Percentiles rank a stretch among this genome's conserved stretches.
phyloP scores from a whole-genome alignment of 192 early-diverging fungal species.

The Rhizoclosmatium globosum region DNA sequence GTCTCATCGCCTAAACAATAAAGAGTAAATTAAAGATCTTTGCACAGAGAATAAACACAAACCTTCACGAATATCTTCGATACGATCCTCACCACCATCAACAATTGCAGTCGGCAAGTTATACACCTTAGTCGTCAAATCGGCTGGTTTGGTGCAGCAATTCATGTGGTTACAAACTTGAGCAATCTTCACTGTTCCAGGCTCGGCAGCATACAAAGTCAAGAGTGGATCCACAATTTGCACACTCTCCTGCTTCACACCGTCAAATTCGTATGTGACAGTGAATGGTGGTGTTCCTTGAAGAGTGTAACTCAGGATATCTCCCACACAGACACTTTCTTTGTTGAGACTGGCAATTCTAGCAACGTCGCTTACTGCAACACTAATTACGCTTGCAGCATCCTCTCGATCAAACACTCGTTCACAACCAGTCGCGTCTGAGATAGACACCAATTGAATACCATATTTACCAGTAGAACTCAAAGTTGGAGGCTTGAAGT shows the following conservation, averaged over 20 bases:
- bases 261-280: slow-evolving; percentile 63
- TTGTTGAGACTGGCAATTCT: slow-evolving; percentile 46
- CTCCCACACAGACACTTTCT: slow-evolving; percentile 66
- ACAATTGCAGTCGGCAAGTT: slow-evolving; percentile 69
- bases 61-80: slow-evolving; percentile 74
- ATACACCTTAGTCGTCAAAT: slow-evolving; percentile 58
- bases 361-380: slow-evolving; percentile 59
- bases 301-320: slow-evolving; percentile 70
- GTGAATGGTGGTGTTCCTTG: slow-evolving; percentile 71
- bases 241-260: slow-evolving; percentile 36
- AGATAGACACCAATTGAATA: slow-evolving; percentile 45
- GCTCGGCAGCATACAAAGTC: slow-evolving; percentile 62
- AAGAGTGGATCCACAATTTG: slow-evolving; percentile 63
- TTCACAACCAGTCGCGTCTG: slow-evolving; percentile 53
- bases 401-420: slow-evolving; percentile 36
- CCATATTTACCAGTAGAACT: slow-evolving; percentile 49
- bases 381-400: slow-evolving; percentile 8
- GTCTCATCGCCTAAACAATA: slow-evolving; percentile 56
- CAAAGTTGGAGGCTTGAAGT: slow-evolving; percentile 38
- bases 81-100: slow-evolving; percentile 68
- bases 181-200: slow-evolving; percentile 64
- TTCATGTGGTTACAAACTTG: slow-evolving; percentile 67
- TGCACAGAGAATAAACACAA: slow-evolving; percentile 19
- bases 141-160: slow-evolving; percentile 64
- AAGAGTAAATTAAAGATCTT: slow-evolving; percentile 24